Base-by-base conservation (phyloP, 495 filamentous ascomycete genomes). In the Podospora pseudocomata region DNA sequence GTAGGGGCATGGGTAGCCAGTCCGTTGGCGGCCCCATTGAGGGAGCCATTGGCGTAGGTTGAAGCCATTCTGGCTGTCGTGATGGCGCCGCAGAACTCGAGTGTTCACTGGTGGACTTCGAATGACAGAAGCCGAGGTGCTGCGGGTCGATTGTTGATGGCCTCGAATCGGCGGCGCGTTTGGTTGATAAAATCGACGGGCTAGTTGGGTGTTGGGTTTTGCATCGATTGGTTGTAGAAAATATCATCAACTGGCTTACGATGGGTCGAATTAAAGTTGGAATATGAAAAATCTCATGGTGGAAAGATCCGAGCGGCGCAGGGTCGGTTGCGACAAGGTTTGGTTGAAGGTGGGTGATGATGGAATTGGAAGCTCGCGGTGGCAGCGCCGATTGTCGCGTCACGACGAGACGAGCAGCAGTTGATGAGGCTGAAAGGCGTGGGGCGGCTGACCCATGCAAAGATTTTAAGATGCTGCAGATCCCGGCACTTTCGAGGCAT, bases 1-100 rank as follows among this genome's bases (percentile, higher is more conserved):
- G 75, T 72, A 11, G 76, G 73, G 13, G 66, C 58, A 67, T 67
- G 70, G 66, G 76, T 68, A 28, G 71, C 66, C 23, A 68, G 73
- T 60, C 77, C 74, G 53, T 77, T 75, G 19, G 59, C 30, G 19
- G 55, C 32, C 59, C 73, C 73, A 56, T 70, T 70, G 28, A 72
- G 54, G 34, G 44, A 20, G 64, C 75, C 75, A 65, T 77, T 68
- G 18, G 67, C 44, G 69, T 67, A 32, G 27, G 76, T 53, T 23
- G 79, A 68, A 9, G 75, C 70, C 76, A 78, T 78, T 26, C 4
- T 74, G 68, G 39, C 39, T 49, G 39, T 49, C 39, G 39, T 13
- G 39, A 13, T 49, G 6, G 39, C 39, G 39, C 39, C 39, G 39
- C 39, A 16, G 9, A 49, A 49, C 39, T 49, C 39, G 39, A 16